Conservation (phyloP, 2,329 filamentous ascomycete genomes). For the Nemania sp. region DNA sequence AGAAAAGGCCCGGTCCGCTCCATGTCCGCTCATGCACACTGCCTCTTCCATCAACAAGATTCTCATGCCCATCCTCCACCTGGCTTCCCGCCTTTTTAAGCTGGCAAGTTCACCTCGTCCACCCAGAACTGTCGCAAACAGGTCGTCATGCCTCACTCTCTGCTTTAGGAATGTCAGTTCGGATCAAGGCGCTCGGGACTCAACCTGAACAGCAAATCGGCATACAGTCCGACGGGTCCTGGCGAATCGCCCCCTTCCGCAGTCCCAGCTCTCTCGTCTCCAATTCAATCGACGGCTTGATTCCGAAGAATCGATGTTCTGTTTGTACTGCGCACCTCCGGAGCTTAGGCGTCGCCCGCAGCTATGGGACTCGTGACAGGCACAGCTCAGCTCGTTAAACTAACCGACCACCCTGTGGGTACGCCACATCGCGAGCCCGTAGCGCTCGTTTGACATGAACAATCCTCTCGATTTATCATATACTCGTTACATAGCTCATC, state of each 20-base stretch:
- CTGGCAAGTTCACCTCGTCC: constrained; percentile 8
- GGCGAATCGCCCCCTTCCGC: constrained; percentile 10
- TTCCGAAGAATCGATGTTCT: neutral
- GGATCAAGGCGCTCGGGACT: neutral
- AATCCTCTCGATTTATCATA: neutral
- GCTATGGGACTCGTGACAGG: neutral
- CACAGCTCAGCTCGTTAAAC: neutral
- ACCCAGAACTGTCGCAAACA: constrained; percentile 25
- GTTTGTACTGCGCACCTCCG: neutral
- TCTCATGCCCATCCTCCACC: constrained; percentile 7
- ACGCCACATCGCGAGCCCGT: neutral
- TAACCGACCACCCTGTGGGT: neutral
- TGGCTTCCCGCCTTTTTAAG: constrained; percentile 23
- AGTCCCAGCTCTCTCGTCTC: neutral
- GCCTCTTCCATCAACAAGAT: constrained; percentile 19
- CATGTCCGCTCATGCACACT: constrained; percentile 27
- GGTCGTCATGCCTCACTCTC: neutral
- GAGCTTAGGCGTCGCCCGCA: neutral
- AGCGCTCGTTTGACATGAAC: neutral
- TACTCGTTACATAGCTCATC: neutral
- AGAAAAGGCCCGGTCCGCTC: constrained; percentile 17
- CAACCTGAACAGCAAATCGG: constrained; percentile 4
- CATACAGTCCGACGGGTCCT: neutral
- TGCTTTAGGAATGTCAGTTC: constrained; percentile 4
- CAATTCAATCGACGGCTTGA: neutral